phyloP scores from a whole-genome alignment of 2,329 filamentous ascomycete species.

The Cordyceps farinosa region DNA sequence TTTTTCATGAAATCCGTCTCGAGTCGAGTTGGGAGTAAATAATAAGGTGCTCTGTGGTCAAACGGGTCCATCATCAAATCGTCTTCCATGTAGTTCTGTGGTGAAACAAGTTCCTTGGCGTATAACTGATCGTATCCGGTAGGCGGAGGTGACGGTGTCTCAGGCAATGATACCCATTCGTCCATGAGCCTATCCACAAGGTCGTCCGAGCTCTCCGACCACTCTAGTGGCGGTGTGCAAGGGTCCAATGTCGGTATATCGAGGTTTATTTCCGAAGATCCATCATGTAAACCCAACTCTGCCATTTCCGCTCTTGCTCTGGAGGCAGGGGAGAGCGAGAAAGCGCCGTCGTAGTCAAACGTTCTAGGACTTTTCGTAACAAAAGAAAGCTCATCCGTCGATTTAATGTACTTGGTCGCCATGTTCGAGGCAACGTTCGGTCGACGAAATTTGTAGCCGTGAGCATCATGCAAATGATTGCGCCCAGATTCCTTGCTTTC shows the following conservation, averaged over 20 bases:
- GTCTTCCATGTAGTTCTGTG: background rate
- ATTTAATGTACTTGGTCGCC: background rate
- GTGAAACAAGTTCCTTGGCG: no score
- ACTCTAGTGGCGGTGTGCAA: background rate
- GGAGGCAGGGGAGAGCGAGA: background rate
- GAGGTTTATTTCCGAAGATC: background rate
- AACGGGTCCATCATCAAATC: background rate
- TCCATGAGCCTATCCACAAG: background rate
- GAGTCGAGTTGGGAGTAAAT: background rate
- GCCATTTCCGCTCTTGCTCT: no score
- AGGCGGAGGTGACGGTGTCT: background rate
- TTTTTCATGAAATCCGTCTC: background rate
- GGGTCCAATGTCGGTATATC: background rate
- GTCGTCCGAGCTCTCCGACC: background rate
- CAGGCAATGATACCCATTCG: background rate
- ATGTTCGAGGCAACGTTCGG: background rate
- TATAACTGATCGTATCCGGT: background rate
- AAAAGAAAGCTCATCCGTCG: background rate
- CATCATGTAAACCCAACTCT: background rate
- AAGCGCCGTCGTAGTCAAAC: background rate
- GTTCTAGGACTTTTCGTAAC: background rate
- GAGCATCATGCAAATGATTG: constrained; percentile 6
- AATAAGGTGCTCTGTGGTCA: constrained; percentile 1
- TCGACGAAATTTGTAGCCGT: constrained; percentile 8
- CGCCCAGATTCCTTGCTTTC: background rate